Conservation (phyloP, 495 filamentous ascomycete species). For the Neurospora sp. region DNA sequence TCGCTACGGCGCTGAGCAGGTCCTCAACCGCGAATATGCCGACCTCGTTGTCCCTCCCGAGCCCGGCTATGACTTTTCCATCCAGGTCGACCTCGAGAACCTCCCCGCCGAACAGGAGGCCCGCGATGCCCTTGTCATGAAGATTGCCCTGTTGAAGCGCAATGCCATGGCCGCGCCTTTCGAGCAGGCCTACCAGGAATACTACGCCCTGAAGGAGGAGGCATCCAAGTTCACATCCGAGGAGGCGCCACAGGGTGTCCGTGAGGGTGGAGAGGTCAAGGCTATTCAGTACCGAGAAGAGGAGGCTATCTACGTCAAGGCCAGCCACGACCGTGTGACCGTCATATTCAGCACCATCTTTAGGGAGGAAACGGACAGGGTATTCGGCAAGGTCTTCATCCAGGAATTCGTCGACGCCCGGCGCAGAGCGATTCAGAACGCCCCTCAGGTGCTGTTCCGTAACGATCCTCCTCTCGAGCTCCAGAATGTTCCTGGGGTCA, state of each 20-base stretch:
- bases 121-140: slow-evolving; percentile 72
- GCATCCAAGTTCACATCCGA: slow-evolving; percentile 85
- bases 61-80: slow-evolving; percentile 86
- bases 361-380: slow-evolving; percentile 90
- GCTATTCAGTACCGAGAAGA: slow-evolving; percentile 96
- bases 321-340: slow-evolving; percentile 89
- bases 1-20: slow-evolving; percentile 80
- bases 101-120: slow-evolving; percentile 72
- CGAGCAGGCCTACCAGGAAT: slow-evolving; percentile 90
- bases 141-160: slow-evolving; percentile 82
- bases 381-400: slow-evolving; percentile 92
- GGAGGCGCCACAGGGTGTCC: slow-evolving; percentile 77
- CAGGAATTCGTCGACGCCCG: slow-evolving; percentile 95
- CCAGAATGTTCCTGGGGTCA: slow-evolving; percentile 72
- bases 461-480: slow-evolving; percentile 92
- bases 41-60: slow-evolving; percentile 82
- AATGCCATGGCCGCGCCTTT: slow-evolving; percentile 98
- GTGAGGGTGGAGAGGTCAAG: slow-evolving; percentile 87
- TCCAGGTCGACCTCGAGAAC: slow-evolving; percentile 77
- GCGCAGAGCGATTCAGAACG: slow-evolving; percentile 91
- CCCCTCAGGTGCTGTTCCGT: slow-evolving; percentile 93
- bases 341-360: slow-evolving; percentile 99
- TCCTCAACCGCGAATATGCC: slow-evolving; percentile 90
- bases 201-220: slow-evolving; percentile 72
- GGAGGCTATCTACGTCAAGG: slow-evolving; percentile 99